Evolutionary conservation across 2,329 filamentous ascomycete genomes (phyloP), one percentile per base, ranked within the genome.

Genomic region (Claviceps pazoutovae): DNA sequence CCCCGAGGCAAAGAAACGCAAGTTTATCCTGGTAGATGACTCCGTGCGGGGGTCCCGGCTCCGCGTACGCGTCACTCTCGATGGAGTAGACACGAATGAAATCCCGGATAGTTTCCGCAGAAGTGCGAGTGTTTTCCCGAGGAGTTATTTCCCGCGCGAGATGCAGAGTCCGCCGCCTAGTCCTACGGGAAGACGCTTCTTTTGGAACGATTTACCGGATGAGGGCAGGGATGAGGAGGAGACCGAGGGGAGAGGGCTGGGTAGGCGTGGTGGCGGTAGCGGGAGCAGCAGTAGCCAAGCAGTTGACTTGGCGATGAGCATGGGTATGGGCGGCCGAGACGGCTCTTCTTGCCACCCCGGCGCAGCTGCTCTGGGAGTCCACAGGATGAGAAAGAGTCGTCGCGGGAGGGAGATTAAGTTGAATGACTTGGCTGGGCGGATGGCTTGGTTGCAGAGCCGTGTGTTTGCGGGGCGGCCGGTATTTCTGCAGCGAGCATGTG

Each of bases 11-110:
- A 95, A 95, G 71, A 88, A 88, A 62, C 85, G 91, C 64, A 97
- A 96, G 68, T 97, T 97, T 68, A 95, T 97, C 59, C 79, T 97
- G 9, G 89, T 97, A 30, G 90, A 96, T 58, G 91, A 97, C 66
- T 83, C 81, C 50, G 85, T 89, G 56, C 84, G 88, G 38, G 85
- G 84, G 50, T 84, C 81, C 49, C 80, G 89, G 43, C 83, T 96
- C 1, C 83, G 91, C 16, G 90, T 97, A 46, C 85, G 90, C 55
- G 90, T 96, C 49, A 93, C 86, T 56, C 80, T 98, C n/a, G 88
- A 96, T 63, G 83, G 84, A 45, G 89, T 96, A 59, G 86, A 96
- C 65, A 94, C 93, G 72, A 85, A 90, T 62, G 91, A 97, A 68
- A 95, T 97, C 63, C 91, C 91, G 1, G 91, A 97, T 66, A 93